These are phyloP conservation scores for Nidula microcarpa DNA, from an alignment of 768 basidiomycete species.

Conservation along the genomic window DNA sequence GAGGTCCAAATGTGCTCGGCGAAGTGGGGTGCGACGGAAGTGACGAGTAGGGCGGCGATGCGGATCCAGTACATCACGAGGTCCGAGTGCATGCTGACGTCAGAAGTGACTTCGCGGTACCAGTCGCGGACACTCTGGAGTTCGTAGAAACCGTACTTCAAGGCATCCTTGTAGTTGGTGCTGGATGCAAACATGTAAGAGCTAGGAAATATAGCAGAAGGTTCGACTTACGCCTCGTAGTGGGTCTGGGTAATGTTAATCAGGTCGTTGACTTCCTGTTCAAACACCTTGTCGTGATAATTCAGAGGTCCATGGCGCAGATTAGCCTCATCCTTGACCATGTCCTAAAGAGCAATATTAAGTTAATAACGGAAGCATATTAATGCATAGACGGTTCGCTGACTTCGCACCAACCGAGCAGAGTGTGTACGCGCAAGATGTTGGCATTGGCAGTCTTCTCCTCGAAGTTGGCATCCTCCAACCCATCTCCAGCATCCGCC, in stretches of 20 bases:
- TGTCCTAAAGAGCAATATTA: slow-evolving; percentile 51
- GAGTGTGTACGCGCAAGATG: slow-evolving; percentile 88
- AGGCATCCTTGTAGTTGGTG: slow-evolving; percentile 91
- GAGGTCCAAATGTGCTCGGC: slow-evolving; percentile 86
- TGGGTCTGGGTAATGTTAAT: slow-evolving; percentile 78
- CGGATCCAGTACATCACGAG: slow-evolving; percentile 86
- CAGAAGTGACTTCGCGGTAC: slow-evolving; percentile 90
- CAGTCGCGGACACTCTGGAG: slow-evolving; percentile 89
- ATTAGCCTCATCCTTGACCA: slow-evolving; percentile 65
- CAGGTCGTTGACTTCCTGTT: slow-evolving; percentile 85
- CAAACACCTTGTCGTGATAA: slow-evolving; percentile 89
- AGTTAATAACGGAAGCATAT: too few species aligned
- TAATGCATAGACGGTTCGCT: too few species aligned
- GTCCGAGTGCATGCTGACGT: slow-evolving; percentile 88
- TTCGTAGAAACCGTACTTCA: slow-evolving; percentile 96
- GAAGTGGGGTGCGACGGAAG: slow-evolving; percentile 91
- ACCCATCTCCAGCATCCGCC: slow-evolving; percentile 95
- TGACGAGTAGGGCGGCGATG: slow-evolving; percentile 71
- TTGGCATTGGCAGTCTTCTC: slow-evolving; percentile 98
- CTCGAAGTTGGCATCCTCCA: slow-evolving; percentile 99
- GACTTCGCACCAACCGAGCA: slow-evolving; percentile 77
- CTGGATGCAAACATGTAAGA: slow-evolving; percentile 33
- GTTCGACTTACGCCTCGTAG: slow-evolving; percentile 71
- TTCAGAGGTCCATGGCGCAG: slow-evolving; percentile 72
- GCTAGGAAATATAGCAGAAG: background rate